A percentile compares a stretch with the other conserved stretches of the same genome.
Conservation (phyloP, 2,329 filamentous ascomycete genomes). For the Zymoseptoria tritici region DNA sequence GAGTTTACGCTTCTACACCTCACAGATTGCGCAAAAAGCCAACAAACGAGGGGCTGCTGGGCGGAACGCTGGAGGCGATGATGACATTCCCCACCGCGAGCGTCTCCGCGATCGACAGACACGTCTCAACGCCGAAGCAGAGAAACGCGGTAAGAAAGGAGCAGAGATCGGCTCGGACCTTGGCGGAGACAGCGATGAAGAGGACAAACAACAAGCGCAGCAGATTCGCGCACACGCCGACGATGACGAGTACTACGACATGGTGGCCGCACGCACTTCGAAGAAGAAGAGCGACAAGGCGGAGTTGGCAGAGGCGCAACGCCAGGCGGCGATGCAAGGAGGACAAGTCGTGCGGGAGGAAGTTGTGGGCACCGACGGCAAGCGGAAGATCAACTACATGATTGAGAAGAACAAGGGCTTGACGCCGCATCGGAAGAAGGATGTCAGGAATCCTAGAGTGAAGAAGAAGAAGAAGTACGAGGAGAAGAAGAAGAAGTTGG, state of each 20-base stretch:
- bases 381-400: slow-evolving; percentile 83
- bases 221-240: slow-evolving; percentile 41
- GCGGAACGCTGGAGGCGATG: slow-evolving; percentile 68
- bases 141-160: slow-evolving; percentile 66
- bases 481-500: slow-evolving; percentile 94
- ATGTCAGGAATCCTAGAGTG: slow-evolving; percentile 85
- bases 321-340: slow-evolving; percentile 47
- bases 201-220: slow-evolving; percentile 49
- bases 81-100: slow-evolving; percentile 81
- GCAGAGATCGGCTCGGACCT: slow-evolving; percentile 57
- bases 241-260: slow-evolving; percentile 78
- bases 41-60: slow-evolving; percentile 72
- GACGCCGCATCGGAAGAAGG: slow-evolving; percentile 83
- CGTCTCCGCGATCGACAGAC: slow-evolving; percentile 78
- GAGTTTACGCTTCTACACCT: slow-evolving; percentile 93
- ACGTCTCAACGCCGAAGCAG: slow-evolving; percentile 80
- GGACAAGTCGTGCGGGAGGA: slow-evolving; percentile 60
- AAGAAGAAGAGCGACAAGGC: slow-evolving; percentile 68
- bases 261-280: slow-evolving; percentile 63
- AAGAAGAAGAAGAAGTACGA: slow-evolving; percentile 98
- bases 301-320: slow-evolving; percentile 52
- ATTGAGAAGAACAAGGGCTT: slow-evolving; percentile 98
- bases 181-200: slow-evolving; percentile 62
- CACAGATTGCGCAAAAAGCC: slow-evolving; percentile 89
- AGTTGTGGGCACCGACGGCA: slow-evolving; percentile 71